Base-by-base conservation (phyloP, 768 basidiomycete species). In the Daedaleopsis nitida region DNA sequence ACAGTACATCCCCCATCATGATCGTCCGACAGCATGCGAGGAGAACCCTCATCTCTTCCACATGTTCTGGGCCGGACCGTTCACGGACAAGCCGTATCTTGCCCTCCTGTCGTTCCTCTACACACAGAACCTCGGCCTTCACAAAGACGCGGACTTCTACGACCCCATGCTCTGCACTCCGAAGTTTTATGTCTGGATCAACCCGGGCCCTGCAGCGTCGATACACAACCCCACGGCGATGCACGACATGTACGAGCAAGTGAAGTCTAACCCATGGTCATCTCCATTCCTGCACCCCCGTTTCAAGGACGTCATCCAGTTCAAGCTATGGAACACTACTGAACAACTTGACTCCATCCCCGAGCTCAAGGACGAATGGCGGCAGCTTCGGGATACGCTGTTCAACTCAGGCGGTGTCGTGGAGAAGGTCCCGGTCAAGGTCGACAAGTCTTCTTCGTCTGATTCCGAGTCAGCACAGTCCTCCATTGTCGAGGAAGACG, bases 61-160 rank as follows among this genome's bases (percentile, higher is more conserved):
- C 75, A 97, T 98, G 88, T 99, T 97, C 80, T 98, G 97, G 96
- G 92, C 96, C 1, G 96, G 97, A 0, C 89, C 94, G 1, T 98
- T 99, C 79, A 97, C 95, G 10, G 97, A 99, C 80, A 98, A 98
- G 74, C 97, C 97, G 2, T 98, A 99, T 80, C 85, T 94, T 60
- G 94, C 96, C 1, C 81, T 98, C 48, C 80, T 96, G 23, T 97
- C 95, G 17, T 99, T 94, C 81, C 83, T 98, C 38, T 98, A 88
- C 78, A 97, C 96, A 3, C 97, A 99, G 73, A 97, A 97, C 70
- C 84, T 91, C 16, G 93, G 90, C 14, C 80, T 99, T 24, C 88
- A 96, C 67, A 73, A 86, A 23, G 79, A 83, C 55, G 69, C 76
- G 27, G 78, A 81, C 62, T 74, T 80, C 4, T 71, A 74, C n/a